Conservation (phyloP, 192 early-diverging fungal species). For the Phycomyces blakesleeanus region DNA sequence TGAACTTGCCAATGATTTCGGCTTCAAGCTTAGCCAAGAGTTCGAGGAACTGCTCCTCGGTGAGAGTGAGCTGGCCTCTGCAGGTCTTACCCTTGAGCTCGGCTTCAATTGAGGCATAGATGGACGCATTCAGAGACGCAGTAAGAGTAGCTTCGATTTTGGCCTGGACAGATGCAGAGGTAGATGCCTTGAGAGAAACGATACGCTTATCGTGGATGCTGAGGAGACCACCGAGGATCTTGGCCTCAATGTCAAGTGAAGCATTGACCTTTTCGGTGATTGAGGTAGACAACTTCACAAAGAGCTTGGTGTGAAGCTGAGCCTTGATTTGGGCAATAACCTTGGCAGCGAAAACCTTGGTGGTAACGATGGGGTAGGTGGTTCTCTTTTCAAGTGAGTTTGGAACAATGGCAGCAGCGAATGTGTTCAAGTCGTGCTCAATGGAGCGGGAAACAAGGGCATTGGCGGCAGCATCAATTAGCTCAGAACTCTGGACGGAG, state of each 20-base stretch:
- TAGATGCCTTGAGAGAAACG: not conserved
- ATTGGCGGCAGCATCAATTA: not conserved
- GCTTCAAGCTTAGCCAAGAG: slow-evolving; percentile 16
- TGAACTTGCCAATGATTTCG: slow-evolving; percentile 2
- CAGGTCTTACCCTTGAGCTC: slow-evolving; percentile 6
- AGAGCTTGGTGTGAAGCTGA: slow-evolving; percentile 21
- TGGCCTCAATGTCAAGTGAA: not conserved
- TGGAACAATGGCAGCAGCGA: not conserved
- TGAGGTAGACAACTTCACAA: slow-evolving; percentile 19
- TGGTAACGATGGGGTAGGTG: slow-evolving; percentile 13
- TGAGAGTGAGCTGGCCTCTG: not conserved
- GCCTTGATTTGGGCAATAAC: slow-evolving; percentile 25
- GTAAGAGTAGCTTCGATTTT: slow-evolving; percentile 4
- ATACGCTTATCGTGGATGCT: not conserved
- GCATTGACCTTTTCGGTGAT: not conserved
- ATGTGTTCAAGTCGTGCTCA: too few relatives aligned
- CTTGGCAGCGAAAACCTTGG: slow-evolving; percentile 10
- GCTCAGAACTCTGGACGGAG: not conserved
- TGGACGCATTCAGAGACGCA: slow-evolving; percentile 12
- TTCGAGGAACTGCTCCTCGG: slow-evolving; percentile 4
- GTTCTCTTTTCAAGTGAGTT: slow-evolving; percentile 8
- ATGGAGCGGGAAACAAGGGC: not conserved
- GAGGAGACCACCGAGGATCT: not conserved
- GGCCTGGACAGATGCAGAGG: not conserved
- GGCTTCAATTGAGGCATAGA: slow-evolving; percentile 17